Evolutionary conservation across 2,329 filamentous ascomycete species (phyloP), one percentile per base, ranked within the genome.

Genomic region (Xylariales sp.): DNA sequence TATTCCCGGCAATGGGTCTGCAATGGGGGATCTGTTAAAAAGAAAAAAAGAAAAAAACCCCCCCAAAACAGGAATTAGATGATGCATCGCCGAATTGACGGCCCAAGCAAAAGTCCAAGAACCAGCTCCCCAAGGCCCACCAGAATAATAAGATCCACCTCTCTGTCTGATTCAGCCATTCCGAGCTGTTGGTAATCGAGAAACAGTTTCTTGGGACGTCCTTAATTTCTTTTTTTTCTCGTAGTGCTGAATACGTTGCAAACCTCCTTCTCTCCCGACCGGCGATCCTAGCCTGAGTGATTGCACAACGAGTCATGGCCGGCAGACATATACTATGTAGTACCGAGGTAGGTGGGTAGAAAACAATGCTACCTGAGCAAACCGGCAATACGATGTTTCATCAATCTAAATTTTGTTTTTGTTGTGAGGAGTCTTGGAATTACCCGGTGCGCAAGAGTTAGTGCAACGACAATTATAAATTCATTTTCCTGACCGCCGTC

Each of bases 171-270:
- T 64, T 64, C 56, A 28, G 32, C 32, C 53, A 59, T 10, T 52
- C 62, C 62, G 28, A 39, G 52, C 62, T 57, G 50, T 65, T 68
- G 66, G 62, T 52, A 65, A n/a, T 49, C 39, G 50, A 41, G 5
- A 41, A 28, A 28, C 34, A 49, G 46, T 32, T 58, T n/a, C 54
- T 54, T 43, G 30, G 45, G 49, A 16, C 18, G 41, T 48, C 7
- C 9, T 34, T 52, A 39, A 28, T 59, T 52, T 63, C 23, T 23
- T 65, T 30, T 53, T 10, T 5, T 18, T 12, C n/a, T 16, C 2
- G 4, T 28, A 28, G 55, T 36, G 6, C n/a, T 2, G 39, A 9
- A 23, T 6, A n/a, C 14, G 12, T 9, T 7, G 6, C 14, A 39
- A 36, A 9, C n/a, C 8, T 48, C 16, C 18, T 36, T 3, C 41